Conservation (phyloP, 768 basidiomycete genomes). For the Kwoniella heveanensis region DNA sequence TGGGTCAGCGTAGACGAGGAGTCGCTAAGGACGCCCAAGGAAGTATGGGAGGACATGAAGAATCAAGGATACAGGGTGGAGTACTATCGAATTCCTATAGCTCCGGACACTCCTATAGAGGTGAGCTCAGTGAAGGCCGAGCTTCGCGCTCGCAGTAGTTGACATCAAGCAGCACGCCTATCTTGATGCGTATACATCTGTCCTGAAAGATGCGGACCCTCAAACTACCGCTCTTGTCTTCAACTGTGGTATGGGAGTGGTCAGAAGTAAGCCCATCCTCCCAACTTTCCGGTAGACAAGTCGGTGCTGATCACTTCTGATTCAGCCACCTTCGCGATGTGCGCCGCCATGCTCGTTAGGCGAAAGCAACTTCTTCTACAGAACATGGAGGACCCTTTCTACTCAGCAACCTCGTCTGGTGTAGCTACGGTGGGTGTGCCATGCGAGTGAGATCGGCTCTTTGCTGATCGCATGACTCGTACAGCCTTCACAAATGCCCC, state of each 20-base stretch:
- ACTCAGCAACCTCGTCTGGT: slow-evolving; percentile 49
- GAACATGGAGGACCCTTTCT: slow-evolving; percentile 79
- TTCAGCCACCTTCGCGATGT: slow-evolving; percentile 90
- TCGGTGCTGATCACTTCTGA: not conserved
- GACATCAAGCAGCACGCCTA: slow-evolving; percentile 73
- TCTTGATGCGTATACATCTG: slow-evolving; percentile 84
- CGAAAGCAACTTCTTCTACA: slow-evolving; percentile 69
- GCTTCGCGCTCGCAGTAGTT: slow-evolving; percentile 6
- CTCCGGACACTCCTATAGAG: slow-evolving; percentile 87
- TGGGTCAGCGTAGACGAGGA: slow-evolving; percentile 86
- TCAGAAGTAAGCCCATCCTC: slow-evolving; percentile 60
- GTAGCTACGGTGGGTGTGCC: slow-evolving; percentile 42
- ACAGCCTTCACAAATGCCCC: slow-evolving; percentile 37
- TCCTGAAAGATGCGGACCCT: slow-evolving; percentile 79
- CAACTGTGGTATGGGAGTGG: slow-evolving; percentile 95
- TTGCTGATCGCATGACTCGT: not conserved
- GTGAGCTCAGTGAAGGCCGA: too few relatives aligned
- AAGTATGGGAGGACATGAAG: slow-evolving; percentile 80
- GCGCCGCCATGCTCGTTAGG: slow-evolving; percentile 82
- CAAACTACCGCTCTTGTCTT: slow-evolving; percentile 81
- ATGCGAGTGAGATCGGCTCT: not conserved
- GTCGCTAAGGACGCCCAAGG: slow-evolving; percentile 82
- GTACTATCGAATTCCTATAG: slow-evolving; percentile 95
- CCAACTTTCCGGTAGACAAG: not conserved
- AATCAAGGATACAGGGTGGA: slow-evolving; percentile 89